These are phyloP conservation scores for Beta macrorhiza DNA, from an alignment of 179 eudicot species.

Conservation along the genomic window DNA sequence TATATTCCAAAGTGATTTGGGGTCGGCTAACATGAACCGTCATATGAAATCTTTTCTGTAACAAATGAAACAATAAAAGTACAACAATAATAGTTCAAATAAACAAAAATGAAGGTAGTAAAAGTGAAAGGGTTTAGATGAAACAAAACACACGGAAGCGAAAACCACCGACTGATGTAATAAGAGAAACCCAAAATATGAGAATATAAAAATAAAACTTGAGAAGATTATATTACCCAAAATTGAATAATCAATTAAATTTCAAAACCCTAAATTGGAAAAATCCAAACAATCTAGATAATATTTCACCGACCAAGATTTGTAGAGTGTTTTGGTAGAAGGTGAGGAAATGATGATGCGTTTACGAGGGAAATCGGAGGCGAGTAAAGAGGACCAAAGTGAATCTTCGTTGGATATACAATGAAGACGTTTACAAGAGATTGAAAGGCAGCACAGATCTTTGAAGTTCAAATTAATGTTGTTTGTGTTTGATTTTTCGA, in stretches of 20 bases:
- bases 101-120: no score
- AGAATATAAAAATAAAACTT: no score
- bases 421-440: constrained; percentile 51
- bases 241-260: constrained; percentile 4
- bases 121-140: no score
- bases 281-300: neutral
- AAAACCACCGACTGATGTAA: no score
- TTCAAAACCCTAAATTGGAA: neutral
- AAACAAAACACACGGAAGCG: no score
- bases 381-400: constrained; percentile 63
- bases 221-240: neutral
- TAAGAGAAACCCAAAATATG: no score
- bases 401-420: constrained; percentile 49
- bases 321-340: constrained; percentile 46
- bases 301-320: constrained; percentile 35
- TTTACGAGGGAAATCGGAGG: constrained; percentile 50
- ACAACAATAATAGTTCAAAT: no score
- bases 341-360: constrained; percentile 16
- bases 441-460: constrained; percentile 63
- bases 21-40: no score
- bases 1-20: no score
- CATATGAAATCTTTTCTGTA: no score
- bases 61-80: no score
- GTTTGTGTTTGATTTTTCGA: constrained; percentile 24
- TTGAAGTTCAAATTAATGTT: constrained; percentile 37